Evolutionary conservation across 108 stramenopile species (phyloP), one percentile per base, ranked within the genome.

Genomic region (Nitzschia sp.): DNA sequence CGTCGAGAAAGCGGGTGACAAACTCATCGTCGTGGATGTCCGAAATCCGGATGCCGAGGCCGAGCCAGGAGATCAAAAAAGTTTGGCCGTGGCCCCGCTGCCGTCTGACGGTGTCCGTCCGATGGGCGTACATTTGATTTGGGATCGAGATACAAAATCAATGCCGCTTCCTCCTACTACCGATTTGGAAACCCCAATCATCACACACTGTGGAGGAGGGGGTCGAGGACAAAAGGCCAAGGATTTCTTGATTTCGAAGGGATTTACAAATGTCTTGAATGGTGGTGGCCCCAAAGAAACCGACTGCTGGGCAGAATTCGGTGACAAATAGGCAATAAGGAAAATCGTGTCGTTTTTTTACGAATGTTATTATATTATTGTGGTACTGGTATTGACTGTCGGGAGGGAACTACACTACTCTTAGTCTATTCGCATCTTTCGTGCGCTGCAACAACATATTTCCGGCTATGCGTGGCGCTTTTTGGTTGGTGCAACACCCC

Each of bases 181-280:
- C 5, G 80, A 64, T 11, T 87, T 81, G 77, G 86, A 89, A 65
- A 87, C 91, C 1, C 87, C 88, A 15, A 90, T 95, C 36, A 92
- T 95, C 65, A 92, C 94, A 9, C 94, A 95, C 73, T 95, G 94
- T 69, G 94, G 94, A 58, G 94, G 85, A 26, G 94, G 94, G 1
- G 88, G 88, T 34, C 73, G 94, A 0, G 94, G 94, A 35, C 88
- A 91, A 59, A 83, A 80, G 77, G 94, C 94, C 8, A 95, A 92
- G 81, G 88, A 91, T 2, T 95, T 65, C 68, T 77, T 95, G 69
- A 68, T 73, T 62, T 64, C 68, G 22, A 82, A 90, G 36, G 94
- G 94, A 52, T 95, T 81, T 63, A 89, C 84, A 0, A 95, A 92
- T 60, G 94, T 95, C 1, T 54, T 95, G 54, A 95, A 95, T 76